phyloP scores from a whole-genome alignment of 208 protist genomes.

The Crithidia expoeki region DNA sequence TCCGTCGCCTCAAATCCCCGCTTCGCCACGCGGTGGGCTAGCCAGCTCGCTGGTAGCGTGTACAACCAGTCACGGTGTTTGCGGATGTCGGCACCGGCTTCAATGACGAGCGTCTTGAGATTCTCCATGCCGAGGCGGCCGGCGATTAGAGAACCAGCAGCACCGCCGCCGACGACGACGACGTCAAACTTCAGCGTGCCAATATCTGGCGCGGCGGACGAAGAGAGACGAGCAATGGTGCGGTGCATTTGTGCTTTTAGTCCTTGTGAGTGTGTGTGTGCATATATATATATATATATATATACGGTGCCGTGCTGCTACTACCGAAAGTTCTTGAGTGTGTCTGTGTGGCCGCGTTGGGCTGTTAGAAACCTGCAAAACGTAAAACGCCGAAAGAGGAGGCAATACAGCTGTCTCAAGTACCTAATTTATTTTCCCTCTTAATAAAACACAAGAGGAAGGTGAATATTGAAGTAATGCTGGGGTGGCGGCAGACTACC shows the following conservation, averaged over 20 bases:
- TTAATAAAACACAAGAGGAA: no score
- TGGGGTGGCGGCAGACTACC: no score
- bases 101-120: slow-evolving; percentile 61
- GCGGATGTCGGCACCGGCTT: slow-evolving; percentile 74
- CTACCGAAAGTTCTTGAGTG: no score
- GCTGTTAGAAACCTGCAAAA: no score
- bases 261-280: background rate
- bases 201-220: slow-evolving; percentile 27
- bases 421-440: no score
- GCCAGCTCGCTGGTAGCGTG: slow-evolving; percentile 49
- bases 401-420: no score
- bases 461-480: no score
- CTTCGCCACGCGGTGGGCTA: slow-evolving; percentile 64
- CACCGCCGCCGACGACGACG: slow-evolving; percentile 71
- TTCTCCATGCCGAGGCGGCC: slow-evolving; percentile 79
- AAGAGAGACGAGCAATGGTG: slow-evolving; percentile 14
- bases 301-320: no score
- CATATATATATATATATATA: background rate
- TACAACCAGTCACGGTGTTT: slow-evolving; percentile 63
- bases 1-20: slow-evolving; percentile 64
- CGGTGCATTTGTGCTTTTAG: slow-evolving; percentile 28
- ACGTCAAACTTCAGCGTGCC: slow-evolving; percentile 53
- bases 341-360: no score
- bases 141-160: slow-evolving; percentile 73
- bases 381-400: no score